Base-by-base conservation (phyloP, 139 green algal genomes). In the Parachlorella kessleri region DNA sequence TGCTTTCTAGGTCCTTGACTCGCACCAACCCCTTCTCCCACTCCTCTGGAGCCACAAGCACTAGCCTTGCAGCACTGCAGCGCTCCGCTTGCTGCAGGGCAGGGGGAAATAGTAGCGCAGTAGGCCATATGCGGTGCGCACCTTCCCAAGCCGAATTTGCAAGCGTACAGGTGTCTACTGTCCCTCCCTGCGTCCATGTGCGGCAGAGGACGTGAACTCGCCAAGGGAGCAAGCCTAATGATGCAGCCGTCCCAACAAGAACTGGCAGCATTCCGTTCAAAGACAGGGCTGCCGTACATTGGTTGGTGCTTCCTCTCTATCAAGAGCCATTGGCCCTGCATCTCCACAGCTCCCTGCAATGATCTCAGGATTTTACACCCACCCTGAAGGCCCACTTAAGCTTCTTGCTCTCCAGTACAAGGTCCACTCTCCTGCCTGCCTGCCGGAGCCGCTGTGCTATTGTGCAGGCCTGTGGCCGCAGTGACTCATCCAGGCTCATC, bases 341-440 rank as follows among this genome's bases (percentile, higher is more conserved):
- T 28, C 14, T 28, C 14, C 14, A 59, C 14, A 18, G 48, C 21
- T 59, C 48, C 21, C 14, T 18, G 21, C 48, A 14, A 59, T 18
- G 14, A 59, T 14, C 21, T 14, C 21, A 59, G 48, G 48, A 18
- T 59, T 14, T 28, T 59, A 59, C 48, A 59, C 81, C 38, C 73
- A 93, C 86, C 85, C 95, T 97, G 87, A 98, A 94, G 26, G 88
- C 91, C 91, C 86, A 93, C 80, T 98, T 99, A 84, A 98, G 91
- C 66, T 95, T 95, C 85, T 96, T 98, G 33, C 67, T 66, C 77
- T 99, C 94, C 55, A 99, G 86, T 41, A 98, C 87, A 26, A 99
- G 79, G 75, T 99, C 97, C 28, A 99, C 97, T 5, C 42, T 41
- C 6, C 93, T 85, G 2, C 96, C 95, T 0, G 75, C 54, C 1